Conservation (phyloP, 441 rosid species). For the Eruca vesicaria region DNA sequence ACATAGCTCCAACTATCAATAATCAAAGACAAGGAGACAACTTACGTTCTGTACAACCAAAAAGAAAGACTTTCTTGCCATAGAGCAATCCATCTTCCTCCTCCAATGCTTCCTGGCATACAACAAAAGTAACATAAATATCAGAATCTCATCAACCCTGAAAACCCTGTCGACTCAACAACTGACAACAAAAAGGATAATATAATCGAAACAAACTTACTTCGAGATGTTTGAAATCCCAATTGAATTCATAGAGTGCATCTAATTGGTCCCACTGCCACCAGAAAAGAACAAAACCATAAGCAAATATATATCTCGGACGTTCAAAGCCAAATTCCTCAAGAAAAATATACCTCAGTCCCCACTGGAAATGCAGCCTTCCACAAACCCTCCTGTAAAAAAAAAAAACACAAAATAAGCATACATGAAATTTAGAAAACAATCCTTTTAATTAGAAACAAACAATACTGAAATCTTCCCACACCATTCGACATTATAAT, state of each 20-base stretch:
- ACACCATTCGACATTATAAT: neutral
- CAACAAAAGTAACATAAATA: conserved; percentile 5
- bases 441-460: neutral
- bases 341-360: conserved; percentile 70
- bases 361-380: conserved; percentile 89
- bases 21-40: conserved; percentile 1
- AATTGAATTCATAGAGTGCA: conserved; percentile 62
- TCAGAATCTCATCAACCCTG: neutral
- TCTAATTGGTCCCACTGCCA: conserved; percentile 96
- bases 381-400: conserved; percentile 89
- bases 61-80: conserved; percentile 79
- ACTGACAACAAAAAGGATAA: neutral
- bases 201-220: conserved; percentile 48
- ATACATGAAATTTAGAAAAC: neutral
- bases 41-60: conserved; percentile 98
- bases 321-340: conserved; percentile 10
- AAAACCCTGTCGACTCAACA: neutral
- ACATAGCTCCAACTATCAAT: neutral
- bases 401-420: conserved; percentile 2
- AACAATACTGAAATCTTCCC: neutral
- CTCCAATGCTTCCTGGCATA: conserved; percentile 77
- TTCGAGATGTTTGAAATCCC: conserved; percentile 89
- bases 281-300: conserved; percentile 9
- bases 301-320: conserved; percentile 20
- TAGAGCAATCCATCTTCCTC: conserved; percentile 73